Conservation (phyloP, 2,329 filamentous ascomycete genomes). For the Dactylonectria estremocensis region DNA sequence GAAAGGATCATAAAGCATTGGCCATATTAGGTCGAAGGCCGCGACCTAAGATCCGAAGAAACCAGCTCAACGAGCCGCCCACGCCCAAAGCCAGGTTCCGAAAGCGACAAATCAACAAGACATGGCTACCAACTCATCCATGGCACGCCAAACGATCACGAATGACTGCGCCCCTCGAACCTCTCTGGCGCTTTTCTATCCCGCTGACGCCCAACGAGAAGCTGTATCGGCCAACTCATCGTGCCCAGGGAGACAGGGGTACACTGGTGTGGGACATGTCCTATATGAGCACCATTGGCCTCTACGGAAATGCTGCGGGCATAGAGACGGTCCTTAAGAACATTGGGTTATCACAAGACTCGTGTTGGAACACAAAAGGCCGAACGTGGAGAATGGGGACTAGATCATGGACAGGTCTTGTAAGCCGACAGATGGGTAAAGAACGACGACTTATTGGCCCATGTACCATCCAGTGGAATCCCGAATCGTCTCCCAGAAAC, state of each 20-base stretch:
- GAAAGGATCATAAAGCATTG: constrained; percentile 26
- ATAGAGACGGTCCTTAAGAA: constrained; percentile 77
- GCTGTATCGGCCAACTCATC: constrained; percentile 88
- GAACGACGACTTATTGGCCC: constrained; percentile 76
- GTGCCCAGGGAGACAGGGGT: constrained; percentile 81
- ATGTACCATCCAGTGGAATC: constrained; percentile 83
- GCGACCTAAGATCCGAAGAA: constrained; percentile 79
- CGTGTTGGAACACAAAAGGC: constrained; percentile 75
- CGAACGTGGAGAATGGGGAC: constrained; percentile 77
- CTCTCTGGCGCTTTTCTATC: constrained; percentile 92
- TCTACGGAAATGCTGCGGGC: constrained; percentile 77
- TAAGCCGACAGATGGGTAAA: constrained; percentile 70
- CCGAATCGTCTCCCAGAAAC: constrained; percentile 52
- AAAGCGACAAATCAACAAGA: constrained; percentile 89
- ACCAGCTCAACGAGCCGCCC: constrained; percentile 74
- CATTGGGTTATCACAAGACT: constrained; percentile 73
- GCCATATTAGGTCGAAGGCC: constrained; percentile 50
- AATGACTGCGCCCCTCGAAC: constrained; percentile 84
- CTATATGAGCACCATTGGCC: constrained; percentile 88
- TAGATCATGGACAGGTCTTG: constrained; percentile 64
- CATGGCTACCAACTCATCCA: constrained; percentile 94
- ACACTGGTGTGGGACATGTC: constrained; percentile 94
- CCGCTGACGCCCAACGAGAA: constrained; percentile 91
- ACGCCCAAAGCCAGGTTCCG: constrained; percentile 77
- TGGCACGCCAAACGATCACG: constrained; percentile 94